Conservation (phyloP, 2,329 filamentous ascomycete genomes). For the Blastomyces emzantsi region DNA sequence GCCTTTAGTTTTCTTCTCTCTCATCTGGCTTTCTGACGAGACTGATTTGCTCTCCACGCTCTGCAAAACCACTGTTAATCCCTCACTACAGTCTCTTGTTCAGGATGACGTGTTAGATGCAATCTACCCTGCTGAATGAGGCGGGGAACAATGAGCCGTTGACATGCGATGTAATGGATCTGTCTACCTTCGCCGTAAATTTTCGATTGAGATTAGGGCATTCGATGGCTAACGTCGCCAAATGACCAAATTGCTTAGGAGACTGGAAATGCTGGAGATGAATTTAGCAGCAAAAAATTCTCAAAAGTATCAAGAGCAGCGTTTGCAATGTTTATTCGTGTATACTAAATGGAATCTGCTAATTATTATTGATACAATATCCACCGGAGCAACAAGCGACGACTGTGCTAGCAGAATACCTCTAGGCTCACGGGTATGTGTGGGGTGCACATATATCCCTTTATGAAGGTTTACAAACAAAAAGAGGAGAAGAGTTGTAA, state of each 20-base stretch:
- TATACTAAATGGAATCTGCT: not conserved
- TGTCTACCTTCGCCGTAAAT: too few species aligned
- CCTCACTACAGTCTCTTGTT: not conserved
- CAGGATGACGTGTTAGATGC: too few species aligned
- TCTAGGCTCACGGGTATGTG: not conserved
- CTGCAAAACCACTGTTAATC: not conserved
- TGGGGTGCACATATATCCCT: not conserved
- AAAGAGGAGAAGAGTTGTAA: not conserved
- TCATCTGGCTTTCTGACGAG: too few species aligned
- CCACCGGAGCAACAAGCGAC: not conserved
- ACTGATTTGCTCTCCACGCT: not conserved
- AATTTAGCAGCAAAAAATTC: not conserved
- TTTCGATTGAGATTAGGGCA: too few species aligned
- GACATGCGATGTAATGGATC: too few species aligned
- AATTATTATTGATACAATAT: not conserved
- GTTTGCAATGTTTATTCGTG: not conserved
- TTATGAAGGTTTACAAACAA: not conserved
- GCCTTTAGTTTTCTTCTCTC: not conserved
- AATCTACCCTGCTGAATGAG: too few species aligned
- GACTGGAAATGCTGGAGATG: too few species aligned
- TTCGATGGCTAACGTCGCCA: too few species aligned
- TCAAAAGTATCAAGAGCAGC: not conserved
- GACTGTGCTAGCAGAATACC: not conserved
- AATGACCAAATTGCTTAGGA: too few species aligned
- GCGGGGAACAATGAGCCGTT: too few species aligned